Evolutionary conservation across 2,329 filamentous ascomycete species (phyloP).

Genomic region (Myriosclerotinia scirpicola): DNA sequence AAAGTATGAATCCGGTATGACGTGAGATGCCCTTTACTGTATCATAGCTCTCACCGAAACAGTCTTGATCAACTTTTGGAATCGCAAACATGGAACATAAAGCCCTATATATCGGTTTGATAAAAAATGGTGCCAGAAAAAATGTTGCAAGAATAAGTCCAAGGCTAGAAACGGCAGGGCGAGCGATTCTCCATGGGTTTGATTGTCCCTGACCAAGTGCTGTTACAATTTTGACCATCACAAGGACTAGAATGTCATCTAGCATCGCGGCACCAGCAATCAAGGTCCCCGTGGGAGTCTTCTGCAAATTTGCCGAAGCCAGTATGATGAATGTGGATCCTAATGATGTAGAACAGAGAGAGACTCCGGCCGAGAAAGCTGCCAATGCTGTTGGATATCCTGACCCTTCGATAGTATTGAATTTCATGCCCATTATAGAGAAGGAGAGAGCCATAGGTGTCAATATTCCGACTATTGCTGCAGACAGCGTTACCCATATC

Average conservation of each 20-base stretch:
- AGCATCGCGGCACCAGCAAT: slow-evolving; percentile 19
- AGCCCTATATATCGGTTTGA: not conserved
- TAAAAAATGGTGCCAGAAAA: not conserved
- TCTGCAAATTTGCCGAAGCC: slow-evolving; percentile 21
- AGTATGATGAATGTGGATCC: slow-evolving; percentile 22
- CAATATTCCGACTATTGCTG: slow-evolving; percentile 1
- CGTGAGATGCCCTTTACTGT: slow-evolving; percentile 3
- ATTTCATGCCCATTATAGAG: slow-evolving; percentile 8
- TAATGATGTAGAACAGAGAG: slow-evolving; percentile 19
- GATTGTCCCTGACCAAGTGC: slow-evolving; percentile 17
- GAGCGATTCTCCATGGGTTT: slow-evolving; percentile 10
- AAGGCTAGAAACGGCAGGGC: slow-evolving; percentile 18
- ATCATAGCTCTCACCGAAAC: not conserved
- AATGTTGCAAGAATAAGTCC: slow-evolving; percentile 2
- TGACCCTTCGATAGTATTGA: not conserved
- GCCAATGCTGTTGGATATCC: slow-evolving; percentile 18
- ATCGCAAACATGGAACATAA: not conserved
- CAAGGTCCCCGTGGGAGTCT: slow-evolving; percentile 17
- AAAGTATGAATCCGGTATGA: slow-evolving; percentile 13
- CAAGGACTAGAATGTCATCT: slow-evolving; percentile 20
- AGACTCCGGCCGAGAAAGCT: slow-evolving; percentile 20
- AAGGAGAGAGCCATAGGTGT: slow-evolving; percentile 16
- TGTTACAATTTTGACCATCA: slow-evolving; percentile 22
- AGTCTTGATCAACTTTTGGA: not conserved
- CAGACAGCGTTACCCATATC: slow-evolving; percentile 16